Conservation (phyloP, 1,284 basidiomycete species). For the Neolentinus lepideus region DNA sequence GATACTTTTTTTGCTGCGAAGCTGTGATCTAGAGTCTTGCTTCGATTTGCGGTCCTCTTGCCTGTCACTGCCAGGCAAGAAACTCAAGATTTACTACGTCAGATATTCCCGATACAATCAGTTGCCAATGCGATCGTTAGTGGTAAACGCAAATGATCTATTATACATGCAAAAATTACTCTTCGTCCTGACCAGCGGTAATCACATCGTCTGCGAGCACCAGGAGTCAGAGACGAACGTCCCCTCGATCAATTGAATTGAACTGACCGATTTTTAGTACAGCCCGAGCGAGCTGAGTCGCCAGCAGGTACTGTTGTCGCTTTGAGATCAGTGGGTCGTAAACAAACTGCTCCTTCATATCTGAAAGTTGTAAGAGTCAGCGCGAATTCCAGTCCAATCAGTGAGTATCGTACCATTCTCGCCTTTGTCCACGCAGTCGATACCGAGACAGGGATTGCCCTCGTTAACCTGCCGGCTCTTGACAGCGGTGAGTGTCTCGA, state of each 20-base stretch:
- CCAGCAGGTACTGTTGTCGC: constrained; percentile 93
- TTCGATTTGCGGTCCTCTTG: too few species aligned
- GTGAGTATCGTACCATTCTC: constrained; percentile 65
- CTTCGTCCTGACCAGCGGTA: constrained; percentile 50
- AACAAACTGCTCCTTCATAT: constrained; percentile 97
- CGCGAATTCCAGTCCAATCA: neutral
- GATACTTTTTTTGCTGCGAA: too few species aligned
- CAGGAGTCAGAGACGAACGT: constrained; percentile 6
- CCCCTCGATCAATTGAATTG: neutral
- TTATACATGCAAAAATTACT: constrained; percentile 25
- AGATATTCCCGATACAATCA: neutral
- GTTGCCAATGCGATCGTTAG: neutral
- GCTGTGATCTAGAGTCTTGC: too few species aligned
- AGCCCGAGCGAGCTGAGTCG: constrained; percentile 81
- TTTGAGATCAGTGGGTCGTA: constrained; percentile 98
- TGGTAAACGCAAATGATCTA: neutral
- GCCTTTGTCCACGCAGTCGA: constrained; percentile 86
- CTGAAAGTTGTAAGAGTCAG: constrained; percentile 31
- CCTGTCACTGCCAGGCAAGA: too few species aligned
- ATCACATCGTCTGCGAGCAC: constrained; percentile 54
- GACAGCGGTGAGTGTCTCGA: constrained; percentile 92
- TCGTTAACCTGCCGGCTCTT: constrained; percentile 93
- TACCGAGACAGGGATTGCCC: constrained; percentile 79
- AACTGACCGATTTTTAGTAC: constrained; percentile 67
- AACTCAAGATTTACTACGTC: too few species aligned